Base-by-base conservation (phyloP, 768 basidiomycete species). In the Nidularia pulvinata region DNA sequence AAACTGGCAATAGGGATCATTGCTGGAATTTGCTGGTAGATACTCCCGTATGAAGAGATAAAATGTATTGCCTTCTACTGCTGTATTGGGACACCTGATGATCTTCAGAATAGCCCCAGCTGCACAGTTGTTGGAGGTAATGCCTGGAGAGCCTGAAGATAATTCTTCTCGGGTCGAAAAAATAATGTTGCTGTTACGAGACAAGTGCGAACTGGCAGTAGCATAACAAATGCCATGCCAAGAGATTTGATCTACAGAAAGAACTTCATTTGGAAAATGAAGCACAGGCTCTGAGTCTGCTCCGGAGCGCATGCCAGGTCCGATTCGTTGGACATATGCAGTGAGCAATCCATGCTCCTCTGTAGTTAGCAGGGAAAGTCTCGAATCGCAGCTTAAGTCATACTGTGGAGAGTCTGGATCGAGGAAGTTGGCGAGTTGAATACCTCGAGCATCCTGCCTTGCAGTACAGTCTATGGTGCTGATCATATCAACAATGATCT, bases 401-500 rank as follows among this genome's bases (percentile, higher is more conserved):
- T 39, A 39, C 7, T 39, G 9, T n/a, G n/a, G 37, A 9, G n/a
- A n/a, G 37, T n/a, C n/a, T n/a, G 46, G 52, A 32, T 57, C 53
- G 33, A 57, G 19, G 13, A 57, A 45, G 36, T 14, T 51, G 3
- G 52, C 33, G 11, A 57, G 53, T 3, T 47, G 50, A 44, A 36
- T 55, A 5, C 57, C 57, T 5, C 54, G 51, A 13, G 50, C 39
- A 46, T 58, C 50, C 46, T 58, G 54, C 22, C 33, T 46, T 9
- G 46, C 46, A 4, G 43, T 55, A 4, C 47, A 6, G 13, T 58
- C 44, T 14, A 55, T 49, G 10, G 9, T 44, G 33, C 13, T 19
- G 5, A 50, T 34, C 43, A 50, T 58, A 10, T 53, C 48, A 6
- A 35, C 19, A 22, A 55, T 50, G 10, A 53, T 22, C 11, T 9